Evolutionary conservation across 305 asterid genomes (phyloP).

Genomic region (Fraxinus sp.): DNA sequence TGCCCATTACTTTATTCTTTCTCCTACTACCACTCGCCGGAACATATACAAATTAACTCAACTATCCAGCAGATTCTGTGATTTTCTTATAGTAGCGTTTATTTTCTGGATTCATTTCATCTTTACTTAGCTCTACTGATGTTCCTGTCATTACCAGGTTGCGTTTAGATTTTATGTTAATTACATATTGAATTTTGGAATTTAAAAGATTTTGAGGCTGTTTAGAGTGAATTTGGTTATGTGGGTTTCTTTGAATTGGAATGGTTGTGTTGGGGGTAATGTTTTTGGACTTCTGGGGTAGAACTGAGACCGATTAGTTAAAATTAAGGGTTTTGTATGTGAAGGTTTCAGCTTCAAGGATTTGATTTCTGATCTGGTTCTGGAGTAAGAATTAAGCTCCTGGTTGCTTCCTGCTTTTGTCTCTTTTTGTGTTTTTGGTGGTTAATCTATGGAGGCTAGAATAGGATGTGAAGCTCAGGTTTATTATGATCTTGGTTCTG

Average conservation of each 20-base stretch:
- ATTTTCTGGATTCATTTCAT: background rate
- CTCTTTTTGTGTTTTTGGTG: background rate
- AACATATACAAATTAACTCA: background rate
- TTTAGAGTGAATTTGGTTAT: conserved; percentile 4
- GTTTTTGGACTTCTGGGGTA: conserved; percentile 33
- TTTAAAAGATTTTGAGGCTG: background rate
- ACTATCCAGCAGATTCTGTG: background rate
- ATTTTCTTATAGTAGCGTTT: background rate
- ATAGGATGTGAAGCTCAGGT: conserved; percentile 42
- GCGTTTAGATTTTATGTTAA: background rate
- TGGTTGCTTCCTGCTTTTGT: background rate
- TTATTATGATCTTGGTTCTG: conserved; percentile 34
- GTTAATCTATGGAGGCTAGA: conserved; percentile 42
- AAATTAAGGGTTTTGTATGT: conserved; percentile 7
- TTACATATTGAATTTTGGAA: background rate
- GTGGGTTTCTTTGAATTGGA: conserved; percentile 30
- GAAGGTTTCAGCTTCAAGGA: background rate
- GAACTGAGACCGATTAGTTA: conserved; percentile 39
- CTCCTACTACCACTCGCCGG: conserved; percentile 9
- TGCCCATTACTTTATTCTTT: conserved; percentile 24
- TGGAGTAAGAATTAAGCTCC: background rate
- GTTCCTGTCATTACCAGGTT: background rate
- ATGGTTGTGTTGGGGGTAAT: conserved; percentile 22
- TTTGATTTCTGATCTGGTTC: conserved; percentile 29
- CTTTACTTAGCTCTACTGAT: background rate